Percentiles rank a stretch among this genome's conserved stretches.
Conservation (phyloP, 2,329 filamentous ascomycete species). For the Phialophora verrucosa region DNA sequence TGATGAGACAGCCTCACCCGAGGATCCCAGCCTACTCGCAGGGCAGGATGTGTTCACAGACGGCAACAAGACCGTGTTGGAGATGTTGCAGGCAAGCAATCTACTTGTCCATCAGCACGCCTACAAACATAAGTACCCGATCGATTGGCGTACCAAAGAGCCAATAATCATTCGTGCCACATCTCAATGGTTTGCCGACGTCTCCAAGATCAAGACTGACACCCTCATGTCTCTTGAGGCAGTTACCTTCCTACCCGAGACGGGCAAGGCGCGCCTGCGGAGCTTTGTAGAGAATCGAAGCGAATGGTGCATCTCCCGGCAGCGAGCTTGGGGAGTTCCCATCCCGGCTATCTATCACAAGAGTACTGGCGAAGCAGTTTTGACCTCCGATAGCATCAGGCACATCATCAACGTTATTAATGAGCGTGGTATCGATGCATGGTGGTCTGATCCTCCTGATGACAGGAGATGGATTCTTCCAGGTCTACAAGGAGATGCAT, state of each 20-base stretch:
- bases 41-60: slow-evolving; percentile 74
- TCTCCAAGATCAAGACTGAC: slow-evolving; percentile 76
- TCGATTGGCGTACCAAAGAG: slow-evolving; percentile 95
- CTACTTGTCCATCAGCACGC: slow-evolving; percentile 72
- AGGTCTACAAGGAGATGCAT: slow-evolving; percentile 58
- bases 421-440: slow-evolving; percentile 82
- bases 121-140: slow-evolving; percentile 91
- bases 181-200: slow-evolving; percentile 97
- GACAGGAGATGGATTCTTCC: slow-evolving; percentile 78
- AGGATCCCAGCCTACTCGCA: slow-evolving; percentile 68
- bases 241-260: slow-evolving; percentile 79
- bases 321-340: slow-evolving; percentile 94
- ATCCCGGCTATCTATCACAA: slow-evolving; percentile 86
- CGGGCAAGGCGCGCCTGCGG: slow-evolving; percentile 74
- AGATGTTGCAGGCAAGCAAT: slow-evolving; percentile 65
- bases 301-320: slow-evolving; percentile 98
- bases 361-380: slow-evolving; percentile 72
- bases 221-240: slow-evolving; percentile 72
- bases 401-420: slow-evolving; percentile 83
- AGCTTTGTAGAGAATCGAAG: slow-evolving; percentile 86
- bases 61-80: slow-evolving; percentile 72
- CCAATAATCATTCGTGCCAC: slow-evolving; percentile 91
- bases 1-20: slow-evolving; percentile 77
- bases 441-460: slow-evolving; percentile 83
- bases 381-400: slow-evolving; percentile 77